Percentiles rank a stretch among this genome's conserved stretches.
These are phyloP conservation scores for Aspergillus sclerotialis DNA, from an alignment of 2,329 filamentous ascomycete species.

Conservation along the genomic window DNA sequence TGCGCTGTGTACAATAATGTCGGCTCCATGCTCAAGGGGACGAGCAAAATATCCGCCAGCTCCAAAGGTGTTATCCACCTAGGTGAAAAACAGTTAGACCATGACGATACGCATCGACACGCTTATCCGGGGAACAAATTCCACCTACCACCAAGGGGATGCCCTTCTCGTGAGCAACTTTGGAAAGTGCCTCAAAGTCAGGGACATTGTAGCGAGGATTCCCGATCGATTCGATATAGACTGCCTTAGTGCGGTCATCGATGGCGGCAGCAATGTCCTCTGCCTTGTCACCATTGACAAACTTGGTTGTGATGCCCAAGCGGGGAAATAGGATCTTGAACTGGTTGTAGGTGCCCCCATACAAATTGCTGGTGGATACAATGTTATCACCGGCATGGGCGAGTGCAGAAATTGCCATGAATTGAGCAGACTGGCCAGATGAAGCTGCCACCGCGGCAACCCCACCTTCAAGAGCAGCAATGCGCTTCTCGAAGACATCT, in stretches of 20 bases:
- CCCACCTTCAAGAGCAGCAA: constrained; percentile 91
- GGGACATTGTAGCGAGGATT: constrained; percentile 93
- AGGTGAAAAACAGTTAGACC: constrained; percentile 2
- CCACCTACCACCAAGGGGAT: constrained; percentile 56
- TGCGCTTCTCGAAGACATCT: constrained; percentile 92
- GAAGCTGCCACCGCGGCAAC: constrained; percentile 76
- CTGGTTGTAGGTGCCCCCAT: constrained; percentile 96
- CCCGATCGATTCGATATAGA: constrained; percentile 87
- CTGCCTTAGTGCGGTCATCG: constrained; percentile 86
- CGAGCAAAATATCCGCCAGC: constrained; percentile 83
- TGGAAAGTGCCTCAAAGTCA: constrained; percentile 79
- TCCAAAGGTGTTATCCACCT: constrained; percentile 93
- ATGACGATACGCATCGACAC: neutral
- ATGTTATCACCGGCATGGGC: constrained; percentile 89
- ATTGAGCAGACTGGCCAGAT: constrained; percentile 86
- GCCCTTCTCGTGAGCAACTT: constrained; percentile 65
- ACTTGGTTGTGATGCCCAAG: constrained; percentile 83
- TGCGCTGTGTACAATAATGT: constrained; percentile 89
- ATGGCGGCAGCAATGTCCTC: constrained; percentile 75
- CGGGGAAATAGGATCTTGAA: constrained; percentile 85
- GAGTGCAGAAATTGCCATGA: constrained; percentile 80
- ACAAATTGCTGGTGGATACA: constrained; percentile 80
- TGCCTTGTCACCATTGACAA: constrained; percentile 71
- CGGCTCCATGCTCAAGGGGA: constrained; percentile 83
- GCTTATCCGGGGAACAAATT: no score